Base-by-base conservation (phyloP, 2,329 filamentous ascomycete species). In the Alternaria arbusti region DNA sequence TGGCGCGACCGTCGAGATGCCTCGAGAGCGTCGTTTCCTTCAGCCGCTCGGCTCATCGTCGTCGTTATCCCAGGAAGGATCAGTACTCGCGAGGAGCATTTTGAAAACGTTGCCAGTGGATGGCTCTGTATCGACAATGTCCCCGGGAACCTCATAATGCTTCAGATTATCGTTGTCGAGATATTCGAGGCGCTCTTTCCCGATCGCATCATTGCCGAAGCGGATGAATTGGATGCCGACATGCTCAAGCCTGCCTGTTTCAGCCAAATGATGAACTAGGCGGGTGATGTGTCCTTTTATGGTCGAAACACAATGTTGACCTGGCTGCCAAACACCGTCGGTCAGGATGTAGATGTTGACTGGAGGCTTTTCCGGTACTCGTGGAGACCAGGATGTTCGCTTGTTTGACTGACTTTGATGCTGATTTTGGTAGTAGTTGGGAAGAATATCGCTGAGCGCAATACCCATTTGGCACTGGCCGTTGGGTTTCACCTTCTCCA, bases 221-320 rank as follows among this genome's bases (percentile, higher is more conserved):
- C 61, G 68, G 32, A 75, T 70, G 44, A 75, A 75, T 20, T 74
- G 62, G 13, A 75, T 69, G 0, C 68, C 69, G n/a, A 49, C 45
- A 11, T 47, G 45, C 7, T 47, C 4, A 5, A 74, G 17, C n/a
- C 32, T 36, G 36, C 45, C 17, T 26, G 32, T 62, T 12, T 50
- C 15, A 10, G 3, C 32, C 6, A 67, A 44, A 4, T 58, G 54
- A 1, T 57, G 10, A 10, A 68, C 54, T 3, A 63, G 28, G 11
- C 0, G 6, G 6, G 56, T 56, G 4, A 47, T 8, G 23, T 47
- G 45, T 0, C 4, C 4, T n/a, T 47, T 3, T 3, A 47, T n/a
- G 9, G 3, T 4, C 0, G 45, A 47, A 17, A 74, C 63, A 5
- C 59, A 40, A 7, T 65, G 32, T 0, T 50, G 43, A 6, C 32